phyloP scores from a whole-genome alignment of 768 basidiomycete genomes.

The Rhizopogon roseolus region DNA sequence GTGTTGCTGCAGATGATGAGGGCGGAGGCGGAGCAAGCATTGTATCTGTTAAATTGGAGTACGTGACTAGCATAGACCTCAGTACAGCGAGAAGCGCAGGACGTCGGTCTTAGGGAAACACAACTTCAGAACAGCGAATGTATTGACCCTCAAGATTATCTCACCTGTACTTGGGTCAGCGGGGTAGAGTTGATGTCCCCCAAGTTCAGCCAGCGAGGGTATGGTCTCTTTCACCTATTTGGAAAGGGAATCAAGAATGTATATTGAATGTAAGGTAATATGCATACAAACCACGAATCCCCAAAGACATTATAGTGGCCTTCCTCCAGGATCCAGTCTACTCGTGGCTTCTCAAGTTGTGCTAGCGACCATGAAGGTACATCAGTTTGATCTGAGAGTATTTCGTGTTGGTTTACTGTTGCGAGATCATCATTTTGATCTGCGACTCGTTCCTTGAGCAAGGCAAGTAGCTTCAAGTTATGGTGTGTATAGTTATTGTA shows the following conservation, averaged over 20 bases:
- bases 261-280: constrained; percentile 6
- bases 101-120: constrained; percentile 56
- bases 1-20: constrained; percentile 35
- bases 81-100: constrained; percentile 69
- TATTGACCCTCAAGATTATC: constrained; percentile 8
- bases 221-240: constrained; percentile 76
- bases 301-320: constrained; percentile 80
- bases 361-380: constrained; percentile 74
- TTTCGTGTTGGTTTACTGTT: constrained; percentile 49
- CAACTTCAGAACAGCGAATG: constrained; percentile 4
- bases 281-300: constrained; percentile 84
- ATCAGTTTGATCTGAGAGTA: constrained; percentile 66
- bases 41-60: constrained; percentile 67
- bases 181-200: constrained; percentile 79
- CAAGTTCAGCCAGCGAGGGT: constrained; percentile 75
- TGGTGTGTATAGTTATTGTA: constrained; percentile 72
- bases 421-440: constrained; percentile 32
- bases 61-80: constrained; percentile 74
- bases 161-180: constrained; percentile 63
- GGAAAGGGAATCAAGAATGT: constrained; percentile 8
- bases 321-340: constrained; percentile 89
- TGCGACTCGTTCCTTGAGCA: constrained; percentile 52
- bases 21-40: constrained; percentile 63
- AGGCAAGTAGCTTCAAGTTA: constrained; percentile 63
- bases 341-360: constrained; percentile 79